Evolutionary conservation across 192 early-diverging fungal genomes (phyloP).

Genomic region (Paraglomus occultum): DNA sequence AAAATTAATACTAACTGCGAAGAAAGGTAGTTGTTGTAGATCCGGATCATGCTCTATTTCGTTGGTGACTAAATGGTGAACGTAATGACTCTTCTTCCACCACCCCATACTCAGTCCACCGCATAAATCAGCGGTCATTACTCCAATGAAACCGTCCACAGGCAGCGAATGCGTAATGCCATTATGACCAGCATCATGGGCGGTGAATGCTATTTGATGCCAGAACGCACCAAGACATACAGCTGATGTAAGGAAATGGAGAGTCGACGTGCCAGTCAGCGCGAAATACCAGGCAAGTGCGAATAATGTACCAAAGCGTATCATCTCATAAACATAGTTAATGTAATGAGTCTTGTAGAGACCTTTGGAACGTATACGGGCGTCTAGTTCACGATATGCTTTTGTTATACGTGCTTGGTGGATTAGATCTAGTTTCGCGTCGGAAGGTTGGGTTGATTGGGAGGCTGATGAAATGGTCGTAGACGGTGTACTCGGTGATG

Average conservation of each 20-base stretch:
- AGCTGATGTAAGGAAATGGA: slow-evolving; percentile 55
- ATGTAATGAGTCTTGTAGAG: slow-evolving; percentile 63
- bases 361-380: slow-evolving; percentile 56
- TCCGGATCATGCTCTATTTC: slow-evolving; percentile 94
- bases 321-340: slow-evolving; percentile 50
- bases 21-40: slow-evolving; percentile 97
- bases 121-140: slow-evolving; percentile 73
- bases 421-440: slow-evolving; percentile 31
- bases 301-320: slow-evolving; percentile 48
- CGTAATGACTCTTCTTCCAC: slow-evolving; percentile 98
- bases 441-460: slow-evolving; percentile 2
- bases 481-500: slow-evolving; percentile 19
- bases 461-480: slow-evolving; percentile 34
- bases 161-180: slow-evolving; percentile 74
- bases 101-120: slow-evolving; percentile 92
- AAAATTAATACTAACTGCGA: slow-evolving; percentile 80
- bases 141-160: slow-evolving; percentile 80
- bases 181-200: slow-evolving; percentile 97
- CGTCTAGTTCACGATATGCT: slow-evolving; percentile 65
- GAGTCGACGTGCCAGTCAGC: slow-evolving; percentile 44
- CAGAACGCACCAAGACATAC: slow-evolving; percentile 70
- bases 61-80: slow-evolving; percentile 97
- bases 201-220: slow-evolving; percentile 92
- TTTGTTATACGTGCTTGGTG: slow-evolving; percentile 32
- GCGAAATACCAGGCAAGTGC: slow-evolving; percentile 45